Percentiles rank a stretch among this genome's conserved stretches.
These are phyloP conservation scores for Lactarius pseudohatsudake DNA, from an alignment of 768 basidiomycete species.

Conservation along the genomic window DNA sequence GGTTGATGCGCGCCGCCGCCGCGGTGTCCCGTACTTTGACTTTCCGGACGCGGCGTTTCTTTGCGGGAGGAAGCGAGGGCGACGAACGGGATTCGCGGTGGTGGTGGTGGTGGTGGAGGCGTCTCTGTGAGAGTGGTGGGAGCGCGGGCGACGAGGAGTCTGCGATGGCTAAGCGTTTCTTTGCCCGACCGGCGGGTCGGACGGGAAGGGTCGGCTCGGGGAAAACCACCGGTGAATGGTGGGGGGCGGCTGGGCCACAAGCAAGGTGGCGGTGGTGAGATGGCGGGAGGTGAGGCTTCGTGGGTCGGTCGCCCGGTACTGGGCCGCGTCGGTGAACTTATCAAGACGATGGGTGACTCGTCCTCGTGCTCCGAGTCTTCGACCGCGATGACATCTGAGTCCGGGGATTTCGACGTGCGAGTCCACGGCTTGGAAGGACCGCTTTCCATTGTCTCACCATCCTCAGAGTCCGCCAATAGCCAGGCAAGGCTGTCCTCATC, in stretches of 20 bases:
- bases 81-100: slow-evolving; percentile 1
- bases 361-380: slow-evolving; percentile 21
- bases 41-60: slow-evolving; percentile 30
- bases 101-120: slow-evolving; percentile 32
- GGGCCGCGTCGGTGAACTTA: slow-evolving; percentile 8
- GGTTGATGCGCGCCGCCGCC: slow-evolving; percentile 42
- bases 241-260: slow-evolving; percentile 29
- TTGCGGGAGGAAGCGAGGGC: slow-evolving; percentile 22
- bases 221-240: slow-evolving; percentile 19
- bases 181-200: slow-evolving; percentile 39
- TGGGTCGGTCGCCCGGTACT: background rate
- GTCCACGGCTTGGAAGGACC: slow-evolving; percentile 5
- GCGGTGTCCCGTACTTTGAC: slow-evolving; percentile 34
- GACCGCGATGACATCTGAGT: slow-evolving; percentile 21
- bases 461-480: slow-evolving; percentile 29
- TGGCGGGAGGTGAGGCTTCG: slow-evolving; percentile 39
- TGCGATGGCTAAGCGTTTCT: slow-evolving; percentile 31
- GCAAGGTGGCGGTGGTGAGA: slow-evolving; percentile 36
- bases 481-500: slow-evolving; percentile 27
- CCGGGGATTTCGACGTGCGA: background rate
- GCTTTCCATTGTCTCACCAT: slow-evolving; percentile 5
- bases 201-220: slow-evolving; percentile 49
- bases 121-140: slow-evolving; percentile 38
- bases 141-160: slow-evolving; percentile 37
- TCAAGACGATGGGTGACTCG: slow-evolving; percentile 9